A percentile compares a stretch with the other conserved stretches of the same genome.
phyloP scores from a whole-genome alignment of 2,329 filamentous ascomycete genomes.

The Penicillium sp. region DNA sequence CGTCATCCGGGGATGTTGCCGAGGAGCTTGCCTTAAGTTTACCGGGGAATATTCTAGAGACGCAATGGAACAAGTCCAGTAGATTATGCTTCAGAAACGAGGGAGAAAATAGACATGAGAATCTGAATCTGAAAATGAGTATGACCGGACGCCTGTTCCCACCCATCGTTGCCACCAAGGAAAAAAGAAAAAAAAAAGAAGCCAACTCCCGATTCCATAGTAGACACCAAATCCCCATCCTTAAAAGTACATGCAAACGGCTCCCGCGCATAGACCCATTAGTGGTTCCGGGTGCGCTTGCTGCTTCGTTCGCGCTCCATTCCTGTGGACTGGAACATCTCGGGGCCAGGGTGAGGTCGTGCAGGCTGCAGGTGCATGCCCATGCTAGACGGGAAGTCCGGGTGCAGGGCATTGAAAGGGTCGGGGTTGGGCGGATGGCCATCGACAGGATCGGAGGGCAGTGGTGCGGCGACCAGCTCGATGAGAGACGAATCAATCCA shows the following conservation, averaged over 20 bases:
- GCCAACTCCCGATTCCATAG: background rate
- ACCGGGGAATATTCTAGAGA: background rate
- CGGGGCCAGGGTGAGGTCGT: constrained; percentile 19
- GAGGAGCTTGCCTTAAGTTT: background rate
- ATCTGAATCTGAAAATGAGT: background rate
- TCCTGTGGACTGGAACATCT: constrained; percentile 25
- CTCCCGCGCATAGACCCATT: background rate
- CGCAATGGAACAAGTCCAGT: background rate
- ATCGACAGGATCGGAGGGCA: constrained; percentile 27
- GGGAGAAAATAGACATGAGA: constrained; percentile 1
- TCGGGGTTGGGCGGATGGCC: constrained; percentile 34
- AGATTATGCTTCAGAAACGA: background rate
- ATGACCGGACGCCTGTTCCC: background rate
- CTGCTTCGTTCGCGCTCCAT: constrained; percentile 26
- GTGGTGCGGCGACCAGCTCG: constrained; percentile 38
- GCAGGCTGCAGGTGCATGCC: constrained; percentile 45
- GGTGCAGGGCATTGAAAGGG: constrained; percentile 42
- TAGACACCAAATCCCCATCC: constrained; percentile 7
- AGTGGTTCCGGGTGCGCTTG: constrained; percentile 25
- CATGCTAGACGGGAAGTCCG: constrained; percentile 45
- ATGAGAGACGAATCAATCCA: constrained; percentile 45
- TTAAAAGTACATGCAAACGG: constrained; percentile 10
- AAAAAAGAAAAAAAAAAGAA: background rate
- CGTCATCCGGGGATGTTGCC: background rate
- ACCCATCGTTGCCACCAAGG: background rate